Evolutionary conservation across 176 grass and related monocot species (phyloP).

Genomic region (Carex littledalei): DNA sequence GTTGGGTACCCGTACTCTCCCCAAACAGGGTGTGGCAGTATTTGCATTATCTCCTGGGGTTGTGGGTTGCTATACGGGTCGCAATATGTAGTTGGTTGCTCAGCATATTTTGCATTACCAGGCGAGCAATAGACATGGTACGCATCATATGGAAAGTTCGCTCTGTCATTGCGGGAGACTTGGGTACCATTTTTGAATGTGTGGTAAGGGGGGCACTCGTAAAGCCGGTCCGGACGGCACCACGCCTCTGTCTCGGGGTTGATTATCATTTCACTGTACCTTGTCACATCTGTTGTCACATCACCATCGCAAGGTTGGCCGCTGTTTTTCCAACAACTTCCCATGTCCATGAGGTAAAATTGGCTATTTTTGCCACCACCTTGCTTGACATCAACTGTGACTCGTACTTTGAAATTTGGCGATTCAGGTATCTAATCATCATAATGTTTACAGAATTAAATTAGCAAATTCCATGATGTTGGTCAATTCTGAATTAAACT

Average conservation of each 20-base stretch:
- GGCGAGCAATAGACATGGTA: slow-evolving; percentile 94
- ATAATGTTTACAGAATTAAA: neutral
- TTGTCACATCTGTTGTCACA: slow-evolving; percentile 56
- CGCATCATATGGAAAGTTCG: slow-evolving; percentile 54
- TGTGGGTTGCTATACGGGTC: slow-evolving; percentile 95
- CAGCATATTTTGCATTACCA: slow-evolving; percentile 60
- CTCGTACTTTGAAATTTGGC: slow-evolving; percentile 69
- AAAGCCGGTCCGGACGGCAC: slow-evolving; percentile 36
- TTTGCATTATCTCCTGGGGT: slow-evolving; percentile 88
- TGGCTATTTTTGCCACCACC: slow-evolving; percentile 69
- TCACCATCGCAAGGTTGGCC: slow-evolving; percentile 68
- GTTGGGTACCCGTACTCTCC: slow-evolving; percentile 72
- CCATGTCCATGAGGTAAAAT: slow-evolving; percentile 96
- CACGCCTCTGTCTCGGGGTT: slow-evolving; percentile 59
- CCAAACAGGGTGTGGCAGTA: slow-evolving; percentile 78
- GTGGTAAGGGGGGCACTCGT: slow-evolving; percentile 85
- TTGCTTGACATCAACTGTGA: slow-evolving; percentile 56
- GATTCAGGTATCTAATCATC: slow-evolving; percentile 60
- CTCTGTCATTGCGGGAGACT: slow-evolving; percentile 49
- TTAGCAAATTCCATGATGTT: neutral
- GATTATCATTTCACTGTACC: slow-evolving; percentile 98
- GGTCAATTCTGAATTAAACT: neutral
- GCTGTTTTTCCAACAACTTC: slow-evolving; percentile 94
- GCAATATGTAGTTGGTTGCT: slow-evolving; percentile 70
- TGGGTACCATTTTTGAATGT: slow-evolving; percentile 72